Base-by-base conservation (phyloP, 2,329 filamentous ascomycete species). In the Dryadomyces quercivorus region DNA sequence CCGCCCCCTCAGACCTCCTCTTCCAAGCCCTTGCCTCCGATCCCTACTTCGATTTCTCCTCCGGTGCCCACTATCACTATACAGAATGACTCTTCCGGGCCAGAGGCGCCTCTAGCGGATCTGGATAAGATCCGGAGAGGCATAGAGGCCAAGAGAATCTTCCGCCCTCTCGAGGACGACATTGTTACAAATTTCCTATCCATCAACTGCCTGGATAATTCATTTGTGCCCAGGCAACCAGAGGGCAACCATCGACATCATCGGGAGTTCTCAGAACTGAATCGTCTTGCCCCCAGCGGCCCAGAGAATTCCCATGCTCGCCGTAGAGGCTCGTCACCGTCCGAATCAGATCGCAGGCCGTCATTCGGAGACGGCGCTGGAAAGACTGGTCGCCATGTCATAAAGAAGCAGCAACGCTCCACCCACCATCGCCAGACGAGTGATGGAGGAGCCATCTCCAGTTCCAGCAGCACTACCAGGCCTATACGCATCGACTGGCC, bases 331-430 rank as follows among this genome's bases (percentile, higher is more conserved):
- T 3, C 40, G 5, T 5, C 7, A 15, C 3, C 82, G 3, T 76
- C 76, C 40, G 83, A 87, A 51, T 69, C 90, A 20, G 88, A 93
- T 64, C 80, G 85, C 1, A 93, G 90, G 5, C 70, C 92, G 20
- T 72, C 90, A 91, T 2, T 87, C 86, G 2, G 81, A 91, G 62
- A 75, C 91, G 60, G 85, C 84, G 80, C 78, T 8, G 92, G 86
- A 88, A 92, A 87, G 86, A 83, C 84, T 49, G 86, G 84, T 1
- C 76, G 76, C 50, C 73, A 77, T 62, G 66, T 73, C 40, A 67
- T 51, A 64, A 57, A 65, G 68, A 46, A 34, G 22, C 54, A 36
- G 4, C 20, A 21, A 34, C 50, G 36, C 3, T 12, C 21, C 9
- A 1, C 20, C 3, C 45, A 47, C 15, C 43, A 50, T 13, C 38